These are phyloP conservation scores for Penicillium salamii DNA, from an alignment of 495 filamentous ascomycete species.

Conservation along the genomic window DNA sequence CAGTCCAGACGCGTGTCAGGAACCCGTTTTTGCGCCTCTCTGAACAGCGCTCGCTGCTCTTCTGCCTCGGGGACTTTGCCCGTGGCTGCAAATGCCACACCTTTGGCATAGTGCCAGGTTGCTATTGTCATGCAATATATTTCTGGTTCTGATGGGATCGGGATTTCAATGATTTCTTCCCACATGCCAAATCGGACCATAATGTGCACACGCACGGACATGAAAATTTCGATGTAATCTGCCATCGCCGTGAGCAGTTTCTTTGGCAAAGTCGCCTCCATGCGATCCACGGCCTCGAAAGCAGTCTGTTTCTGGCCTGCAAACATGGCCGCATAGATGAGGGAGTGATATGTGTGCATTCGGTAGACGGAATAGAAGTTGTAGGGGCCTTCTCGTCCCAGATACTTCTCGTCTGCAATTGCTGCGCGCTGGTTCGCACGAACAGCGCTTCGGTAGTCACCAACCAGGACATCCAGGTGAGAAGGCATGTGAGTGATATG, in stretches of 20 bases:
- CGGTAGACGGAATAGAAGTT: slow-evolving; percentile 68
- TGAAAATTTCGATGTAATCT: slow-evolving; percentile 62
- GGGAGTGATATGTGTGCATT: slow-evolving; percentile 60
- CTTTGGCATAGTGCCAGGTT: slow-evolving; percentile 58
- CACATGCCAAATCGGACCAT: slow-evolving; percentile 63
- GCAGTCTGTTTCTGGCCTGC: slow-evolving; percentile 53
- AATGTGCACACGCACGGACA: slow-evolving; percentile 58
- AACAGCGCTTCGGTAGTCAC: slow-evolving; percentile 59
- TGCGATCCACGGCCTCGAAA: slow-evolving; percentile 44
- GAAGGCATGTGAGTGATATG: slow-evolving; percentile 68
- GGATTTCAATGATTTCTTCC: slow-evolving; percentile 51
- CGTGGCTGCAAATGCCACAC: slow-evolving; percentile 57
- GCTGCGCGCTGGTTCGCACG: slow-evolving; percentile 55
- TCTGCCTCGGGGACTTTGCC: slow-evolving; percentile 45
- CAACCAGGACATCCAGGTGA: slow-evolving; percentile 62
- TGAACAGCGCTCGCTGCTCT: slow-evolving; percentile 40
- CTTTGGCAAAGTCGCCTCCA: slow-evolving; percentile 54
- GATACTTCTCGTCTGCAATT: slow-evolving; percentile 55
- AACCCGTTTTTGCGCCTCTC: slow-evolving; percentile 42
- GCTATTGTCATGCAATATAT: slow-evolving; percentile 61
- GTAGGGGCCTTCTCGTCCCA: slow-evolving; percentile 41
- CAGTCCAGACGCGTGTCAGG: slow-evolving; percentile 48
- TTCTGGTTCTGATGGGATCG: slow-evolving; percentile 45
- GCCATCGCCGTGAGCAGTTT: slow-evolving; percentile 59
- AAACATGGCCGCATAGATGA: slow-evolving; percentile 68